Evolutionary conservation across 495 filamentous ascomycete species (phyloP).

Genomic region (Extremus antarcticus): DNA sequence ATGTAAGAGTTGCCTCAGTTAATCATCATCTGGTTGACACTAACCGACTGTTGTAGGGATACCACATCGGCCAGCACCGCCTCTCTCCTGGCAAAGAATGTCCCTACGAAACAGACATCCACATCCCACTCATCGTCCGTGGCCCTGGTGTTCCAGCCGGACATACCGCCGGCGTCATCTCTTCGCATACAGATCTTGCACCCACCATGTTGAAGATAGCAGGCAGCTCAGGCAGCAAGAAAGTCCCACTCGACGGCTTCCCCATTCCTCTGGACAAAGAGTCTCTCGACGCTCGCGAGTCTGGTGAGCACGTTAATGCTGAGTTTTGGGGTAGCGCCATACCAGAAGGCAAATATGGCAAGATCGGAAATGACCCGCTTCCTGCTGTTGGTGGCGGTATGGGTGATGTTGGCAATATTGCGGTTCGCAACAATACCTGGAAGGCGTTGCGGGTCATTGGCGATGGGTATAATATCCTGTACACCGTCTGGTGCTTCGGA

Average conservation of each 20-base stretch:
- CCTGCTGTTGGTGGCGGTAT: background rate
- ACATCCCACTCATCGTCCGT: constrained; percentile 46
- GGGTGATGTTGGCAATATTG: background rate
- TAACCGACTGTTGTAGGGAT: constrained; percentile 35
- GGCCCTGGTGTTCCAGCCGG: constrained; percentile 20
- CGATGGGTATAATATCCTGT: constrained; percentile 16
- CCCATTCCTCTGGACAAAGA: constrained; percentile 18
- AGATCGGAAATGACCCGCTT: background rate
- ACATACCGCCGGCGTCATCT: constrained; percentile 39
- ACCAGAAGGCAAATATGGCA: constrained; percentile 16
- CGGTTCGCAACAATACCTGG: constrained; percentile 23
- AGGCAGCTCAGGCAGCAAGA: constrained; percentile 21
- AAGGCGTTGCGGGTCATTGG: constrained; percentile 18
- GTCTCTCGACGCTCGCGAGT: constrained; percentile 10
- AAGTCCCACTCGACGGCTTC: constrained; percentile 17
- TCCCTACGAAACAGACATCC: constrained; percentile 61
- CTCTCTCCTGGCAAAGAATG: constrained; percentile 58
- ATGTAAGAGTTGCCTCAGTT: too few relatives aligned
- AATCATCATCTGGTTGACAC: too few relatives aligned
- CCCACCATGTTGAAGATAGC: constrained; percentile 51
- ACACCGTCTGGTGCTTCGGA: constrained; percentile 22
- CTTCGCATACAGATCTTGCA: constrained; percentile 57
- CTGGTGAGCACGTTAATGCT: constrained; percentile 34
- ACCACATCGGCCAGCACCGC: constrained; percentile 62
- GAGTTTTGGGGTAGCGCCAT: constrained; percentile 25